Conservation (phyloP, 306 rosid species). For the Cercis canadensis region DNA sequence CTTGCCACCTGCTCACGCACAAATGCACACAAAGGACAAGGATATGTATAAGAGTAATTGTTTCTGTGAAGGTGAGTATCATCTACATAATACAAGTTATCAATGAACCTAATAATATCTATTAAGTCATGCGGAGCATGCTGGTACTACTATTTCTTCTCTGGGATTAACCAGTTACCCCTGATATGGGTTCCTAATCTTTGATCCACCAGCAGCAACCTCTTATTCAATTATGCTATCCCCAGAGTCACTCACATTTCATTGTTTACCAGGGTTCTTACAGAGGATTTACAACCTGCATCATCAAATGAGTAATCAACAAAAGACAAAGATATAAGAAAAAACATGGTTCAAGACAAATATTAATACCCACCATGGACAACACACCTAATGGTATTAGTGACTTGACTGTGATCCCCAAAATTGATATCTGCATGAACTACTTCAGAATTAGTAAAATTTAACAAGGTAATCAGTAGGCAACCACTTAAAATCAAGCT, state of each 20-base stretch:
- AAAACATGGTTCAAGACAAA: not conserved
- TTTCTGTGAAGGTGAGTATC: too few species aligned
- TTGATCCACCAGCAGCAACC: constrained; percentile 14
- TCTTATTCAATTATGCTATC: not conserved
- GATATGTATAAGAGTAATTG: too few species aligned
- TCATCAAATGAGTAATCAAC: not conserved
- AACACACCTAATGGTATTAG: not conserved
- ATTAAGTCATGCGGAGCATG: too few species aligned
- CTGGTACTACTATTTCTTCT: not conserved
- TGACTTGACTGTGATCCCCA: constrained; percentile 10
- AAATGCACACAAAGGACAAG: too few species aligned
- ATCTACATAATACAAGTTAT: too few species aligned
- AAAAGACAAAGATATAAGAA: too few species aligned
- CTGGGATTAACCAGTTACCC: constrained; percentile 1
- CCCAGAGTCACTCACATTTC: too few species aligned
- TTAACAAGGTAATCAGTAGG: constrained; percentile 12
- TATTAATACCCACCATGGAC: not conserved
- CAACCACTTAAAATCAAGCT: constrained; percentile 8
- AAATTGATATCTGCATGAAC: constrained; percentile 21
- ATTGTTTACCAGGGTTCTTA: constrained; percentile 10
- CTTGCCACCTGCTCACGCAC: too few species aligned
- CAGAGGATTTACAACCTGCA: constrained; percentile 24
- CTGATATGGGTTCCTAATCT: not conserved
- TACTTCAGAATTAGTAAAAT: not conserved
- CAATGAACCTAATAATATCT: too few species aligned